Base-by-base conservation (phyloP, 2,329 filamentous ascomycete species). In the Alternaria dauci region DNA sequence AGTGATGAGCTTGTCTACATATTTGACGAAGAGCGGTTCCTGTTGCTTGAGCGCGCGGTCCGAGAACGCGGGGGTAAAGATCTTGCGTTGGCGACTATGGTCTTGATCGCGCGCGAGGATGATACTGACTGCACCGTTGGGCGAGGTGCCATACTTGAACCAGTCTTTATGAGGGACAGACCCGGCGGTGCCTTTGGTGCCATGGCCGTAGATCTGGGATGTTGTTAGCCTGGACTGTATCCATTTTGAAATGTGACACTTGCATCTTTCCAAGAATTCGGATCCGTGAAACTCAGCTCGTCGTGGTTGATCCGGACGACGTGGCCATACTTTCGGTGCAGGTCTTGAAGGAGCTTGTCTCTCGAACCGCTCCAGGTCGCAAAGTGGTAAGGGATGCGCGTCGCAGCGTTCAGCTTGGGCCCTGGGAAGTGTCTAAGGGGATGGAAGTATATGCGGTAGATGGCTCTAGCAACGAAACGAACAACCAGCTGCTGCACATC, bases 51-150 rank as follows among this genome's bases (percentile, higher is more conserved):
- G 64, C 2, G 79, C 79, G 26, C 76, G 74, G 46, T 81, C 76
- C 1, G 79, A 80, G 63, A 83, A 82, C 2, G 79, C 79, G 43
- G 80, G 71, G 2, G 72, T 74, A 28, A 82, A 78, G 9, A 81
- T 68, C 16, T 77, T 74, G 20, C 81, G 76, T 58, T 74, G 71
- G 4, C 79, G 75, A 11, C 68, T 62, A 61, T 83, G 81, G 25
- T 73, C 68, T 16, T 67, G 70, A 36, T 80, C 74, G 28, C 71
- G 67, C 6, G 77, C 63, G n/a, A 43, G 63, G 12, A 78, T 66
- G 4, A 78, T 47, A 25, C 36, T 78, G 68, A 30, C 58, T 42
- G 61, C 69, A 30, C 79, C 78, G 39, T 74, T 74, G 38, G 69
- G 50, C 12, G 67, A 7, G 25, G 41, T 57, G 16, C 63, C 65